Conservation (phyloP, 768 basidiomycete genomes). For the Russula ochroleuca region DNA sequence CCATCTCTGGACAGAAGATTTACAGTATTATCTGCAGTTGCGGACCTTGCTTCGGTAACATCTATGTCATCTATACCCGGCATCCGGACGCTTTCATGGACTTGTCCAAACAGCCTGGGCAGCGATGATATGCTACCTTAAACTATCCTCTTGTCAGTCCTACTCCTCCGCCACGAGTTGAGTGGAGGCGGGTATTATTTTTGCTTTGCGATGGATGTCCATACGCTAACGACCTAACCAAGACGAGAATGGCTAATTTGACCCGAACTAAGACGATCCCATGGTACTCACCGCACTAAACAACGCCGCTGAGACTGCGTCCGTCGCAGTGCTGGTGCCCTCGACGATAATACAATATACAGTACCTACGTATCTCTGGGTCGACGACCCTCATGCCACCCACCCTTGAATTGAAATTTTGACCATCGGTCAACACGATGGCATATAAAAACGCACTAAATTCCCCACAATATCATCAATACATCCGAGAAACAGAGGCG, state of each 20-base stretch:
- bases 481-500: not conserved
- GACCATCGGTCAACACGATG: not conserved
- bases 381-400: conserved; percentile 1
- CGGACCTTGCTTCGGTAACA: not conserved
- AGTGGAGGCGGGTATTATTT: conserved; percentile 12
- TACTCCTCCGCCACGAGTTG: conserved; percentile 1
- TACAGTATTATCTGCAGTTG: not conserved
- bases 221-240: conserved; percentile 35
- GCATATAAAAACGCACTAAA: conserved; percentile 3
- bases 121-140: not conserved
- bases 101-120: conserved; percentile 2
- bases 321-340: not conserved
- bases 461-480: conserved; percentile 7
- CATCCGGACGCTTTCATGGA: conserved; percentile 11
- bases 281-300: conserved; percentile 45
- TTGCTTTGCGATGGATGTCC: not conserved
- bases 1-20: not conserved
- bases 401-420: not conserved
- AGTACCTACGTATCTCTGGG: conserved; percentile 5
- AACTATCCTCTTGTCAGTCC: not conserved
- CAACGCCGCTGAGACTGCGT: not conserved
- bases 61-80: not conserved
- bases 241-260: conserved; percentile 60
- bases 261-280: conserved; percentile 60
- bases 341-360: conserved; percentile 7